Evolutionary conservation across 1,284 basidiomycete species (phyloP), one percentile per base, ranked within the genome.

Genomic region (Trametes sp.): DNA sequence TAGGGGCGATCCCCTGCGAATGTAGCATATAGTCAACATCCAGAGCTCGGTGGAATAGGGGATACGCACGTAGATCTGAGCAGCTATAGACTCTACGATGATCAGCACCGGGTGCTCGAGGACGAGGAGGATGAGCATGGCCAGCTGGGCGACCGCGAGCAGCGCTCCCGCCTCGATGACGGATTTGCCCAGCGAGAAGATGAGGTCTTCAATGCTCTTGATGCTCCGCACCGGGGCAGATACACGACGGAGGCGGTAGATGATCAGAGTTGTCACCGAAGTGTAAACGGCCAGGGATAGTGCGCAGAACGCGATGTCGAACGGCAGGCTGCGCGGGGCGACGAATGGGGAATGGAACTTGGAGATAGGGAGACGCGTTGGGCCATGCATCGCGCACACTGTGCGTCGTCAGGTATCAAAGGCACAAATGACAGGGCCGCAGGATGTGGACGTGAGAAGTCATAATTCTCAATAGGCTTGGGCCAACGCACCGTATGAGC

Each of bases 11-110:
- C 1, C 66, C 66, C 66, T 68, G 59, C 28, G 28, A 4, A 29
- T 10, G 21, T 5, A 16, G 38, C 19, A 16, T 13, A 26, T 52
- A 21, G 28, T 24, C 2, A 41, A 29, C 13, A 23, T 9, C 29
- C 10, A 11, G 33, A 21, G 26, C 14, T 11, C 29, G 7, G 10
- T 5, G 19, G 11, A n/a, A 19, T 9, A 24, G 23, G 29, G 38
- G n/a, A 24, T 26, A 53, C 66, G 61, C 53, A 68, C 66, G 57
- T 68, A 68, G 24, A 64, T n/a, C 36, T 65, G 66, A 7, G 62
- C 51, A n/a, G 66, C 63, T 33, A 68, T 29, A 23, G 61, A 60
- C 41, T 65, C 63, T 23, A 55, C 54, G 21, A 68, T 61, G 46
- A 65, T 44, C 13, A 63, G 21, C 4, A 45, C 59, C 16, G 66